Percentiles rank a stretch among this genome's conserved stretches.
phyloP scores from a whole-genome alignment of 2,329 filamentous ascomycete genomes.

The Bipolaris gigantea region DNA sequence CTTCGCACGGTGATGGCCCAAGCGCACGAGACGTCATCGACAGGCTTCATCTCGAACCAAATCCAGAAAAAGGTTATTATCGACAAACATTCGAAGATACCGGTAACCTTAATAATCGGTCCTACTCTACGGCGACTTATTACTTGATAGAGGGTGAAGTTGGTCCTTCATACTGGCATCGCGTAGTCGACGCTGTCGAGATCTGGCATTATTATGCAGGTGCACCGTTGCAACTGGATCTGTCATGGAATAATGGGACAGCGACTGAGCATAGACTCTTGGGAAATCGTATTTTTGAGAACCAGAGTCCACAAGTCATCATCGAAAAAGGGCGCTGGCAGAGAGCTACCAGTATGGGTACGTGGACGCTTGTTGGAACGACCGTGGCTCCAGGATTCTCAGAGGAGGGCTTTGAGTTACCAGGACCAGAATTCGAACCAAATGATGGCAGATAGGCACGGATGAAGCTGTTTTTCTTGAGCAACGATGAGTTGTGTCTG shows the following conservation, averaged over 20 bases:
- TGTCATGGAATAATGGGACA: conserved; percentile 51
- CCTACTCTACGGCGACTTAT: conserved; percentile 56
- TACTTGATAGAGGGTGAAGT: conserved; percentile 54
- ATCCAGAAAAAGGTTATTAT: conserved; percentile 56
- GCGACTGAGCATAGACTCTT: conserved; percentile 36
- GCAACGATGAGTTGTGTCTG: neutral
- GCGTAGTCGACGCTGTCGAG: conserved; percentile 53
- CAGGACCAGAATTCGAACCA: conserved; percentile 21
- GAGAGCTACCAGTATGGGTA: conserved; percentile 49
- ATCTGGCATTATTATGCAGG: conserved; percentile 60
- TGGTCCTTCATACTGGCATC: conserved; percentile 54
- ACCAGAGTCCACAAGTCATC: conserved; percentile 51
- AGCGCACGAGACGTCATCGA: conserved; percentile 50
- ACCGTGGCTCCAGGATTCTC: conserved; percentile 28
- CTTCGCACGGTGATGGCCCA: neutral
- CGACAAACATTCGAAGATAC: conserved; percentile 53
- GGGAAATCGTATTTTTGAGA: conserved; percentile 50
- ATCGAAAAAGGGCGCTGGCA: conserved; percentile 52
- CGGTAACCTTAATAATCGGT: conserved; percentile 39
- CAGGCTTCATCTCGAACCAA: conserved; percentile 48
- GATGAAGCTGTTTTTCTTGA: neutral
- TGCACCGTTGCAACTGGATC: conserved; percentile 52
- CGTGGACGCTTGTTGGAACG: conserved; percentile 54
- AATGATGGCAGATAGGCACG: neutral
- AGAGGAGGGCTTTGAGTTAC: conserved; percentile 25